Evolutionary conservation across 306 rosid species (phyloP).

Genomic region (Trichosanthes cucumerina): DNA sequence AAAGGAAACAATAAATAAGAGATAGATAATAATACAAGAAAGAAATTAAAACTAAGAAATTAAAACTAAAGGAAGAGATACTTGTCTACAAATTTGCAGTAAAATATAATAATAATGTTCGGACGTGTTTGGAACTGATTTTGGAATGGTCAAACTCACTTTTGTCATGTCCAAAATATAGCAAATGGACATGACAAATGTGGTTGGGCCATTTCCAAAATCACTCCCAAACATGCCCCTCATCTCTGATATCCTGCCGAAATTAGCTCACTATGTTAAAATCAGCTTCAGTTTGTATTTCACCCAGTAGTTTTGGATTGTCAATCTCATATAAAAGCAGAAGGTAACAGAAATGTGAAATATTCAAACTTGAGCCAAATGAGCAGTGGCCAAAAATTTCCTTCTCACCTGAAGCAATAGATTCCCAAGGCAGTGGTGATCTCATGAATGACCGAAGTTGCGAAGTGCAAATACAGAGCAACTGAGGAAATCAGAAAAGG

Average conservation of each 20-base stretch:
- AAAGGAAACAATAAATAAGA: constrained; percentile 1
- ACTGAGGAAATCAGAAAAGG: constrained; percentile 28
- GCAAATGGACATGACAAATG: background rate
- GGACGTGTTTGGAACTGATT: too few relatives aligned
- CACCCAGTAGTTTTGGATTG: background rate
- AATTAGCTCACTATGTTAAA: background rate
- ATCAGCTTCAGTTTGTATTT: too few relatives aligned
- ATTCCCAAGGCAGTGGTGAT: constrained; percentile 88
- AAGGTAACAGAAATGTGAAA: background rate
- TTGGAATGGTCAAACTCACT: too few relatives aligned
- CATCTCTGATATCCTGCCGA: background rate
- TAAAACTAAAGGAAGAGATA: background rate
- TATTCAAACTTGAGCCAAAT: background rate
- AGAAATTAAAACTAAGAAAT: background rate
- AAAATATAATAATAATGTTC: background rate
- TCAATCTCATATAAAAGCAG: background rate
- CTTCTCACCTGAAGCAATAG: constrained; percentile 80
- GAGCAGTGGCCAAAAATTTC: background rate
- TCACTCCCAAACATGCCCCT: background rate
- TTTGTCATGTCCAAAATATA: background rate
- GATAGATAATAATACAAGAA: background rate
- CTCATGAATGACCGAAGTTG: constrained; percentile 71
- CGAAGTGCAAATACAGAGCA: constrained; percentile 68
- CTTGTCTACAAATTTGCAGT: background rate
- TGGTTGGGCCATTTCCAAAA: background rate